phyloP scores from a whole-genome alignment of 1,284 basidiomycete genomes.

The Tilletia caries region DNA sequence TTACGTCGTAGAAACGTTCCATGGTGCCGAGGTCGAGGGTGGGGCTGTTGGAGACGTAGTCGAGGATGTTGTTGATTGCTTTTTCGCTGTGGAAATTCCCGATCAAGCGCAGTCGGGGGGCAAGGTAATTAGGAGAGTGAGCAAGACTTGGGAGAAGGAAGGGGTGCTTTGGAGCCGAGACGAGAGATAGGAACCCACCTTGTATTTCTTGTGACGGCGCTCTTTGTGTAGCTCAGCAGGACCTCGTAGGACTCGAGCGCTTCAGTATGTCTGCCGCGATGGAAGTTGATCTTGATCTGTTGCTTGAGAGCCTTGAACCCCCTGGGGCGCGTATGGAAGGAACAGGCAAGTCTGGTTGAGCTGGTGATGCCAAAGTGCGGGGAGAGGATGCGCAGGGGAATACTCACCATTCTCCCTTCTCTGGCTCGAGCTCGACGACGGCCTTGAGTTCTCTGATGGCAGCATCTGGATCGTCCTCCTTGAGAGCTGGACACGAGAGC shows the following conservation, averaged over 20 bases:
- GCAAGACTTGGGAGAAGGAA: no score
- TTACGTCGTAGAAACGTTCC: constrained; percentile 91
- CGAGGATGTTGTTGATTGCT: constrained; percentile 95
- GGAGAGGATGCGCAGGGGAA: not conserved
- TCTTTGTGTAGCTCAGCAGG: constrained; percentile 75
- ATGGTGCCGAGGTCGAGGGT: constrained; percentile 77
- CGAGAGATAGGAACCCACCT: constrained; percentile 15
- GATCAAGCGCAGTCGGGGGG: not conserved
- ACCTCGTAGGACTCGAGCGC: constrained; percentile 81
- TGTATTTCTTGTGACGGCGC: constrained; percentile 47
- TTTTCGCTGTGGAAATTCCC: constrained; percentile 80
- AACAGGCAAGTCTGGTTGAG: not conserved
- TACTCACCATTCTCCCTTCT: constrained; percentile 73
- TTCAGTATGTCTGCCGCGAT: constrained; percentile 71
- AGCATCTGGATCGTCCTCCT: constrained; percentile 83
- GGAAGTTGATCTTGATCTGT: constrained; percentile 88
- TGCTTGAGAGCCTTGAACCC: constrained; percentile 99
- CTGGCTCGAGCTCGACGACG: constrained; percentile 81
- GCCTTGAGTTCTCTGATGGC: constrained; percentile 80
- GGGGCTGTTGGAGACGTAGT: constrained; percentile 77
- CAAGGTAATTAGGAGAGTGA: not conserved
- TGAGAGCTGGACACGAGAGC: constrained; percentile 67
- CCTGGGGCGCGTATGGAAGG: constrained; percentile 57
- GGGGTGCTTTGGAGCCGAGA: not conserved
- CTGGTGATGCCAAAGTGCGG: not conserved